Percentiles rank a stretch among this genome's conserved stretches.
Evolutionary conservation across 257 asterid genomes (phyloP).

Genomic region (Craterostigma plantagineum): DNA sequence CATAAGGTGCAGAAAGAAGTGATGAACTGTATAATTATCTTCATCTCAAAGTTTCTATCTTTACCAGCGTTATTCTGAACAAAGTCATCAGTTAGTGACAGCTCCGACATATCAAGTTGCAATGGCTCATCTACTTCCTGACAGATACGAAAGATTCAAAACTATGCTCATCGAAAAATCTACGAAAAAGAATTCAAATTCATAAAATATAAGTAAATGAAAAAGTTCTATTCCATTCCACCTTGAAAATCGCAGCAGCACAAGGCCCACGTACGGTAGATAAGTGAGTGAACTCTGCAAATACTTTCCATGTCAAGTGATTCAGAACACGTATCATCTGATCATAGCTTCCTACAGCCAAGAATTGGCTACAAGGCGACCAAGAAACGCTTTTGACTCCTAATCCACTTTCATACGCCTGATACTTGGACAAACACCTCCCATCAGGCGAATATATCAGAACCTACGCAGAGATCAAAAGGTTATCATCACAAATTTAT

Average conservation of each 20-base stretch:
- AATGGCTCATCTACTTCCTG: conserved; percentile 97
- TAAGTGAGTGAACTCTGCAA: conserved; percentile 87
- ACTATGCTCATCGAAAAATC: no score
- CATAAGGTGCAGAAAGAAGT: no score
- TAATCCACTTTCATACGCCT: conserved; percentile 93
- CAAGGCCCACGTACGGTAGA: conserved; percentile 82
- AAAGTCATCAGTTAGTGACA: conserved; percentile 56
- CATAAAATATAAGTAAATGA: conserved; percentile 1
- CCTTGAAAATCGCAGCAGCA: conserved; percentile 90
- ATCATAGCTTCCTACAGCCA: conserved; percentile 97
- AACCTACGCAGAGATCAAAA: conserved; percentile 29
- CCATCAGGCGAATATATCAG: conserved; percentile 94
- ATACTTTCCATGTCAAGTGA: conserved; percentile 99
- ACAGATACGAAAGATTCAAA: conserved; percentile 2
- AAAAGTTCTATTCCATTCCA: conserved; percentile 9
- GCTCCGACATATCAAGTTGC: conserved; percentile 77
- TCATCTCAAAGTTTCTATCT: no score
- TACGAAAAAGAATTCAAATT: background rate
- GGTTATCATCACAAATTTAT: conserved; percentile 3
- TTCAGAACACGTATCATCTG: conserved; percentile 89
- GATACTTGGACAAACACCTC: conserved; percentile 83
- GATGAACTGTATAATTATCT: conserved; percentile 4
- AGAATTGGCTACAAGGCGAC: conserved; percentile 95
- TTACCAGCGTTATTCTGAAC: conserved; percentile 48
- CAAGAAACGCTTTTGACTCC: conserved; percentile 93